These are phyloP conservation scores for Ceratocystis alfenasii DNA, from an alignment of 2,329 filamentous ascomycete genomes.

Conservation along the genomic window DNA sequence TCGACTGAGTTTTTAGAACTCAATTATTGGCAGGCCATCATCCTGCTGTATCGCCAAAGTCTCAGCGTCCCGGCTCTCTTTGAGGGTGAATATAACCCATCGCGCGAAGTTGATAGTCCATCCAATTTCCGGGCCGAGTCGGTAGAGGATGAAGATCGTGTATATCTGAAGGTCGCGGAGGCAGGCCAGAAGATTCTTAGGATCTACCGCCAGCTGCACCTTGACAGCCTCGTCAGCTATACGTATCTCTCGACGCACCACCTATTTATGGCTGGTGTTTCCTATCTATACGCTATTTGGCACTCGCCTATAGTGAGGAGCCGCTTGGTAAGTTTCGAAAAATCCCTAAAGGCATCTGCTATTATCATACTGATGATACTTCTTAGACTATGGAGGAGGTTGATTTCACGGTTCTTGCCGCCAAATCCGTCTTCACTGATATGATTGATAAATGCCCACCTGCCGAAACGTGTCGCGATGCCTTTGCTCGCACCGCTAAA, in stretches of 20 bases:
- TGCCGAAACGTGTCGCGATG: constrained; percentile 85
- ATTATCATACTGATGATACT: constrained; percentile 25
- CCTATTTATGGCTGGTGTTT: constrained; percentile 92
- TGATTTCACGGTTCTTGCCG: constrained; percentile 90
- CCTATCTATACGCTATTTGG: constrained; percentile 95
- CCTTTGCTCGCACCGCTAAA: constrained; percentile 89
- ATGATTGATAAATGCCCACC: constrained; percentile 90
- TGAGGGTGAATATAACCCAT: constrained; percentile 61
- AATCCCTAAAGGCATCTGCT: neutral
- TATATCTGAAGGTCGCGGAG: constrained; percentile 90
- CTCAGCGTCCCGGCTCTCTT: constrained; percentile 74
- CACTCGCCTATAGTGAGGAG: constrained; percentile 82
- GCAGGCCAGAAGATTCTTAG: constrained; percentile 87
- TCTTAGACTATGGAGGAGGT: constrained; percentile 78
- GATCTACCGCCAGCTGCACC: constrained; percentile 78
- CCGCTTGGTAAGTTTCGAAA: constrained; percentile 54
- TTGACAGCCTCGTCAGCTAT: constrained; percentile 83
- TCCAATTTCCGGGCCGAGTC: constrained; percentile 49
- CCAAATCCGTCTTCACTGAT: constrained; percentile 83
- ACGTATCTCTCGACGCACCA: constrained; percentile 93
- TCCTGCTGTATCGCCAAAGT: constrained; percentile 89
- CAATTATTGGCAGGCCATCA: constrained; percentile 96
- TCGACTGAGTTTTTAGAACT: constrained; percentile 81
- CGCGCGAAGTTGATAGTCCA: constrained; percentile 52
- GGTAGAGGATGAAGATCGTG: constrained; percentile 72